A percentile compares a stretch with the other conserved stretches of the same genome.
phyloP scores from a whole-genome alignment of 78 protist species.

The Speleostelium caveatum region DNA sequence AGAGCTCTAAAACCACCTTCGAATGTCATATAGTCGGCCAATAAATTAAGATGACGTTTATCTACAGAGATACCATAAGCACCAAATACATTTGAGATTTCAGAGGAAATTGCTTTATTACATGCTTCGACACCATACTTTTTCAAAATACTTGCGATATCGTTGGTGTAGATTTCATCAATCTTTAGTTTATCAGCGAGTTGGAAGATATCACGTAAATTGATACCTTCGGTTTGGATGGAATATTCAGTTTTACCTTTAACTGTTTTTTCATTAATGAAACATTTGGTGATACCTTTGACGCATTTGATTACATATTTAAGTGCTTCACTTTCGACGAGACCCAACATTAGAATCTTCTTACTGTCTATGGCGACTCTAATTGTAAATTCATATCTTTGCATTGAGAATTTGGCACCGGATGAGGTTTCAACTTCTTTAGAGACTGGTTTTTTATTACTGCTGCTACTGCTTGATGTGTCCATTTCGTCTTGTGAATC shows the following conservation, averaged over 20 bases:
- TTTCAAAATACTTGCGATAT: slow-evolving; percentile 51
- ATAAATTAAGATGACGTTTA: slow-evolving; percentile 93
- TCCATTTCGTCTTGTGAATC: not conserved
- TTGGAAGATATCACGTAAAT: slow-evolving; percentile 72
- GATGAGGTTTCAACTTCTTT: not conserved
- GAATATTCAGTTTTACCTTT: slow-evolving; percentile 66
- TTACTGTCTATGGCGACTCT: slow-evolving; percentile 47
- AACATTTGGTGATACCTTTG: slow-evolving; percentile 71
- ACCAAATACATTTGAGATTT: slow-evolving; percentile 92
- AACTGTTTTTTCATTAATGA: slow-evolving; percentile 55
- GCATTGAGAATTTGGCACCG: not conserved
- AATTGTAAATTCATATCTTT: slow-evolving; percentile 2
- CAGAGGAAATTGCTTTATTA: slow-evolving; percentile 86
- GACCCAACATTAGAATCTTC: slow-evolving; percentile 62
- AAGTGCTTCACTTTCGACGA: slow-evolving; percentile 34
- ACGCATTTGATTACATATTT: slow-evolving; percentile 34
- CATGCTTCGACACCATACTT: slow-evolving; percentile 95
- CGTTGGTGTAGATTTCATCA: slow-evolving; percentile 82
- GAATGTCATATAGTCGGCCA: slow-evolving; percentile 97
- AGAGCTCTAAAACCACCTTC: slow-evolving; percentile 83
- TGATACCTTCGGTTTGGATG: slow-evolving; percentile 89
- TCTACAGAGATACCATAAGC: slow-evolving; percentile 98
- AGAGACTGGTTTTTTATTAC: not conserved
- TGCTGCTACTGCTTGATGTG: not conserved
- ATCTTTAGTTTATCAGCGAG: slow-evolving; percentile 48